These are phyloP conservation scores for Aspergillus tubingensis DNA, from an alignment of 2,329 filamentous ascomycete genomes.

Conservation along the genomic window DNA sequence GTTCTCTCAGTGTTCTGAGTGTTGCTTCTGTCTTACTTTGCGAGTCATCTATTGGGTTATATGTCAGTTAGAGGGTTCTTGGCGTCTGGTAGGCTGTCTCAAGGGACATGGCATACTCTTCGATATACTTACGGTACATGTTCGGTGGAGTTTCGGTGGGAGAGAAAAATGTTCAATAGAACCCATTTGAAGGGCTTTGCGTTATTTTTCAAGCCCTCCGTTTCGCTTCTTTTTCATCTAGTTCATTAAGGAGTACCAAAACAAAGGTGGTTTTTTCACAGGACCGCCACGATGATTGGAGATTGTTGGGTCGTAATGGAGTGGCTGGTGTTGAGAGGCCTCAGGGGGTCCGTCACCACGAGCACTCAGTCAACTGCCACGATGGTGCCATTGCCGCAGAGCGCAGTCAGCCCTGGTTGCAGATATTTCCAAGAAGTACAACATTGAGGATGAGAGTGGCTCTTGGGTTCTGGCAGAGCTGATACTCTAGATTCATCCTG, in stretches of 20 bases:
- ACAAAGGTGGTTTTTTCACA: neutral
- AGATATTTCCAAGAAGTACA: neutral
- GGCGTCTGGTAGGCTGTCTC: neutral
- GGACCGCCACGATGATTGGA: neutral
- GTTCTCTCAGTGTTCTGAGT: neutral
- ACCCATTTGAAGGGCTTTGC: neutral
- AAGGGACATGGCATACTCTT: neutral
- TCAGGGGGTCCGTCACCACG: neutral
- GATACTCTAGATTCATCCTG: neutral
- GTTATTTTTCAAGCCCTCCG: neutral
- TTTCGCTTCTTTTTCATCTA: neutral
- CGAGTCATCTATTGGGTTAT: neutral
- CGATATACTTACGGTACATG: conserved; percentile 8
- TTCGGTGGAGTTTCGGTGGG: neutral
- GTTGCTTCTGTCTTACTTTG: neutral
- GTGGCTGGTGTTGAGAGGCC: neutral
- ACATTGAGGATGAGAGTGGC: neutral
- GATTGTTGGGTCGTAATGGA: neutral
- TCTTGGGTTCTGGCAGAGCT: neutral
- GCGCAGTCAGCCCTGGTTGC: neutral
- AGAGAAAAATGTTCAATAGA: neutral
- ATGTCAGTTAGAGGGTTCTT: neutral
- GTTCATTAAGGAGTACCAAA: neutral
- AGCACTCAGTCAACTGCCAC: neutral
- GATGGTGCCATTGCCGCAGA: neutral